Percentiles rank a stretch among this genome's conserved stretches.
These are phyloP conservation scores for Vigna reflexopilosa DNA, from an alignment of 306 rosid species.

Conservation along the genomic window DNA sequence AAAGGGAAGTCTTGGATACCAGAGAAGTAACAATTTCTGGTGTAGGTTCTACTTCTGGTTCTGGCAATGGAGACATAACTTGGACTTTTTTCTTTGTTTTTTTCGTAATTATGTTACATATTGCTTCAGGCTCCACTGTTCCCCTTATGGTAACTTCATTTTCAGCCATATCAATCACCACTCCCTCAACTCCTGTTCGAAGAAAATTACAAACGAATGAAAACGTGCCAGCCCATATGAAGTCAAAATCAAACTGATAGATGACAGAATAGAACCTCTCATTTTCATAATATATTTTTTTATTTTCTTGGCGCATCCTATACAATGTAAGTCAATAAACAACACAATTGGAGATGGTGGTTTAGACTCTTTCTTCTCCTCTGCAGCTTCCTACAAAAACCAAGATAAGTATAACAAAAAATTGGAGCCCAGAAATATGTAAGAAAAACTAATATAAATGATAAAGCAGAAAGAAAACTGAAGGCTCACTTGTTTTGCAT, in stretches of 20 bases:
- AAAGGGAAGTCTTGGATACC: constrained; percentile 46
- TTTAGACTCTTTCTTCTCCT: constrained; percentile 63
- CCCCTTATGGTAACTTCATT: constrained; percentile 87
- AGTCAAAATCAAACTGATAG: constrained; percentile 19
- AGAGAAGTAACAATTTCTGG: constrained; percentile 76
- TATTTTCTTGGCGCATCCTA: constrained; percentile 88
- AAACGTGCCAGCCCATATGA: constrained; percentile 10
- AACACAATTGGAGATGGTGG: constrained; percentile 72
- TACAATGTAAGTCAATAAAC: constrained; percentile 84
- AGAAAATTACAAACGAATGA: not conserved
- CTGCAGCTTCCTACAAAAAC: constrained; percentile 42
- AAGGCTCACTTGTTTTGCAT: constrained; percentile 65
- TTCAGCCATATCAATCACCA: constrained; percentile 66
- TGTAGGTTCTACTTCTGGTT: constrained; percentile 74
- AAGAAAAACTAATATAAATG: not conserved
- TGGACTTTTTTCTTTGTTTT: constrained; percentile 68
- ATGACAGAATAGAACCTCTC: constrained; percentile 54
- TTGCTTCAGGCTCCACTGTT: constrained; percentile 79
- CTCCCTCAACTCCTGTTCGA: constrained; percentile 77
- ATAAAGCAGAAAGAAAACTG: constrained; percentile 26
- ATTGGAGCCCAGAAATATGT: not conserved
- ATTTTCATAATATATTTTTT: constrained; percentile 70
- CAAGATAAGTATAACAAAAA: not conserved
- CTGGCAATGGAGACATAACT: constrained; percentile 80
- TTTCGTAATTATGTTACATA: constrained; percentile 68